Evolutionary conservation across 495 filamentous ascomycete genomes (phyloP).

Genomic region (Extremus antarcticus): DNA sequence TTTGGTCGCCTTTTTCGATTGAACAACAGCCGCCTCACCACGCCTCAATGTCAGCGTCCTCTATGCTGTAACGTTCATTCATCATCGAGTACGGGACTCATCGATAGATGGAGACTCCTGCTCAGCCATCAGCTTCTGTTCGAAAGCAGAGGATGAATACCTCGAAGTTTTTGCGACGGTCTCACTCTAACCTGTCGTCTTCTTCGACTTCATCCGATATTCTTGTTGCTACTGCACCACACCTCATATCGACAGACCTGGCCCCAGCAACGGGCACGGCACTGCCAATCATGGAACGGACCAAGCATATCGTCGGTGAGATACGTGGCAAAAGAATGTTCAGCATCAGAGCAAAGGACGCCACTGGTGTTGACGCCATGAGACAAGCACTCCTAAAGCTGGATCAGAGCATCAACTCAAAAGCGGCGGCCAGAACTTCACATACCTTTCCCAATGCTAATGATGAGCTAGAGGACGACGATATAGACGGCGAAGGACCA

Average conservation of each 20-base stretch:
- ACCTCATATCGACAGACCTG: background rate
- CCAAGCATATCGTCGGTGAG: background rate
- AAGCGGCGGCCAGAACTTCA: background rate
- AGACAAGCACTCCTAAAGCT: background rate
- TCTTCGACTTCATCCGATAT: slow-evolving; percentile 10
- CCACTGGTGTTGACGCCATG: background rate
- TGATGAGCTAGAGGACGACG: slow-evolving; percentile 1
- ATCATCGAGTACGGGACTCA: background rate
- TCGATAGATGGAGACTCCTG: background rate
- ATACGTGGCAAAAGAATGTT: background rate
- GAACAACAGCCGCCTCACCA: background rate
- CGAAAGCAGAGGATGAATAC: background rate
- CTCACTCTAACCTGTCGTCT: background rate
- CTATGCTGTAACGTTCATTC: background rate
- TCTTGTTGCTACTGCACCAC: slow-evolving; percentile 2
- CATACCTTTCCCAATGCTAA: background rate
- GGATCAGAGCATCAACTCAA: background rate
- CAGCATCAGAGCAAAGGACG: background rate
- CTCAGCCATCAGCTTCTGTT: background rate
- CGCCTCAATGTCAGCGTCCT: background rate
- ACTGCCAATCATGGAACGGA: background rate
- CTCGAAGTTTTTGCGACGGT: background rate
- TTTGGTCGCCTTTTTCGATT: background rate
- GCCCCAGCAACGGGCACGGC: background rate
- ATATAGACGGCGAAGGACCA: slow-evolving; percentile 7